These are phyloP conservation scores for Mycena epipterygia DNA, from an alignment of 768 basidiomycete species.

Conservation along the genomic window DNA sequence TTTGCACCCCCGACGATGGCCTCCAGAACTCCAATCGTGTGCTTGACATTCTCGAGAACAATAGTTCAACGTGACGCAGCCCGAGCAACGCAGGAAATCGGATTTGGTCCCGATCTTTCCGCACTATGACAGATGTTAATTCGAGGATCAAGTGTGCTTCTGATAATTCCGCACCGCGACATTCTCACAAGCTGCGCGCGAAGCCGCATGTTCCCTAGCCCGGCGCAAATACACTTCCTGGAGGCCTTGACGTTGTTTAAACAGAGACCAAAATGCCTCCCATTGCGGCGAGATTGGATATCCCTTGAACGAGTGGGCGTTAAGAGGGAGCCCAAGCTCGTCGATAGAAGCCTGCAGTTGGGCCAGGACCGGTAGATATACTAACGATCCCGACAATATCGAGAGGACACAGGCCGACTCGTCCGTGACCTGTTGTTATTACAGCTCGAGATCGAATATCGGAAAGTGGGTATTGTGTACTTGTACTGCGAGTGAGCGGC, in stretches of 20 bases:
- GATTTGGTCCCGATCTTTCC: background rate
- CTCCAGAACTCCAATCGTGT: background rate
- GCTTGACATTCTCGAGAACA: constrained; percentile 6
- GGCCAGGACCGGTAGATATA: background rate
- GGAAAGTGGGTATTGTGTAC: too few relatives aligned
- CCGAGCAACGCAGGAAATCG: background rate
- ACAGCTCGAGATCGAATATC: too few relatives aligned
- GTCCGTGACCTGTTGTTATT: too few relatives aligned
- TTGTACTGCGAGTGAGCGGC: too few relatives aligned
- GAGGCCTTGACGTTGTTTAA: background rate
- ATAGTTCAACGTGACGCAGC: background rate
- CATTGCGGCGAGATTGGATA: constrained; percentile 1
- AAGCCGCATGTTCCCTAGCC: background rate
- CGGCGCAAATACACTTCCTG: background rate
- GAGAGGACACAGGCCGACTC: too few relatives aligned
- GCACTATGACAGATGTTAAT: background rate
- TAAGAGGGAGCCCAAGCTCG: background rate
- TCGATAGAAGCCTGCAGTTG: background rate
- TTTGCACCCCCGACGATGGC: background rate
- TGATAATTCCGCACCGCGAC: background rate
- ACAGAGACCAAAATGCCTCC: constrained; percentile 1
- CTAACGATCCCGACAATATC: background rate
- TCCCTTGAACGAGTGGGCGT: background rate
- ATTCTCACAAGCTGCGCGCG: background rate
- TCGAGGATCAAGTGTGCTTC: background rate